Base-by-base conservation (phyloP, 2,329 filamentous ascomycete genomes). In the Diaporthe ilicicola region DNA sequence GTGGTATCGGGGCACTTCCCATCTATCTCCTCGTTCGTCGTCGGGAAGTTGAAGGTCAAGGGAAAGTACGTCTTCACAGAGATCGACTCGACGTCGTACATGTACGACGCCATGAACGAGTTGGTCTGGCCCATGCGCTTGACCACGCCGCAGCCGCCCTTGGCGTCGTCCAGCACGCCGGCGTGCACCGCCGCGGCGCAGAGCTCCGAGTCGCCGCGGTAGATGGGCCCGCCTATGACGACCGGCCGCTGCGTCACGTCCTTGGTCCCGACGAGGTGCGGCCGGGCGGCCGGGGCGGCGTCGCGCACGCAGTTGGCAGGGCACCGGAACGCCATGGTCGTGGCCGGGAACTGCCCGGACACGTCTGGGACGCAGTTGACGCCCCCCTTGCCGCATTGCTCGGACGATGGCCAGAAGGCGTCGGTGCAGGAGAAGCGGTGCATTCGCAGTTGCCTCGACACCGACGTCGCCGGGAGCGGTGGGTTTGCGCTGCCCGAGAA, bases 11-110 rank as follows among this genome's bases (percentile, higher is more conserved):
- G 82, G 10, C 94, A 86, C 34, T 86, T 86, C 12, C 59, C 59
- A 5, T 7, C 10, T 2, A 85, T 81, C 4, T 93, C 82, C 22
- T 69, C 73, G 6, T 72, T 72, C 1, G 73, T 73, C 17, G 70
- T 37, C 8, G 69, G 67, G 76, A 99, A 98, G 24, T 89, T 89
- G 79, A 94, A 98, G 0, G 94, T 91, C 42, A 93, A 91, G 1
- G 96, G 95, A 76, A 99, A 99, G 74, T 94, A 94, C 0, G 94
- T 95, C 73, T 94, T 89, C 77, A 99, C 98, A 4, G 82, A 87
- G 66, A 93, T 85, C 74, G 94, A 97, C 34, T 84, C 82, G 74
- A 98, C 94, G 65, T 92, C 93, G 77, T 97, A 86, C 24, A 86
- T 86, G 61, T 88, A 87, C 12, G 91, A 90, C 50, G 88, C 86